Conservation (phyloP, 495 filamentous ascomycete genomes). For the Elaphomyces granulatus region DNA sequence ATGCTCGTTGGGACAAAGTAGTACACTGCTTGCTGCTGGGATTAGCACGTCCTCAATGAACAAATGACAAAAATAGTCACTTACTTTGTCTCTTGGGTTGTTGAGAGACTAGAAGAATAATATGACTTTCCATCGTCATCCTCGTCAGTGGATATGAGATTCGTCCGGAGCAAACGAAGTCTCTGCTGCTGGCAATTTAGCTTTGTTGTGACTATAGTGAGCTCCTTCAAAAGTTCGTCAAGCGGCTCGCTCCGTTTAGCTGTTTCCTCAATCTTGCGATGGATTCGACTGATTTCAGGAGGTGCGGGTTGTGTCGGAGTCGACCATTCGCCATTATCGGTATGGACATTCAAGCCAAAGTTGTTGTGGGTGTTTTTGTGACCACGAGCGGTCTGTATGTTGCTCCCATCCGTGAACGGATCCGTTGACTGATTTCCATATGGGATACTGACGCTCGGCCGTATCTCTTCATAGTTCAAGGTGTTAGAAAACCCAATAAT, state of each 20-base stretch:
- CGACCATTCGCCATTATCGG: conserved; percentile 1
- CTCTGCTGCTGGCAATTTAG: not conserved
- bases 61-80: not conserved
- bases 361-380: not conserved
- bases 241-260: conserved; percentile 11
- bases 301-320: conserved; percentile 6
- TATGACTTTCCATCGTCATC: conserved; percentile 5
- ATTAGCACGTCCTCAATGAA: not conserved
- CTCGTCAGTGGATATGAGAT: not conserved
- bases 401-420: too few species aligned
- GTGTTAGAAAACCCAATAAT: not conserved
- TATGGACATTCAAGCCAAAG: not conserved
- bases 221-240: conserved; percentile 12
- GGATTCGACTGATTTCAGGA: conserved; percentile 10
- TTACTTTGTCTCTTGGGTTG: conserved; percentile 9
- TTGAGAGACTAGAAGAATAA: conserved; percentile 10
- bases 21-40: not conserved
- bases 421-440: not conserved
- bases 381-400: not conserved
- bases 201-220: conserved; percentile 7
- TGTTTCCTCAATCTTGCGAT: conserved; percentile 16
- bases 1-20: not conserved
- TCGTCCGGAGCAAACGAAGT: not conserved
- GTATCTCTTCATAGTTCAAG: not conserved
- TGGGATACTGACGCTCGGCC: not conserved